A percentile compares a stretch with the other conserved stretches of the same genome.
These are phyloP conservation scores for Maudiozyma pseudohumilis DNA, from an alignment of 805 yeast genomes.

Conservation along the genomic window DNA sequence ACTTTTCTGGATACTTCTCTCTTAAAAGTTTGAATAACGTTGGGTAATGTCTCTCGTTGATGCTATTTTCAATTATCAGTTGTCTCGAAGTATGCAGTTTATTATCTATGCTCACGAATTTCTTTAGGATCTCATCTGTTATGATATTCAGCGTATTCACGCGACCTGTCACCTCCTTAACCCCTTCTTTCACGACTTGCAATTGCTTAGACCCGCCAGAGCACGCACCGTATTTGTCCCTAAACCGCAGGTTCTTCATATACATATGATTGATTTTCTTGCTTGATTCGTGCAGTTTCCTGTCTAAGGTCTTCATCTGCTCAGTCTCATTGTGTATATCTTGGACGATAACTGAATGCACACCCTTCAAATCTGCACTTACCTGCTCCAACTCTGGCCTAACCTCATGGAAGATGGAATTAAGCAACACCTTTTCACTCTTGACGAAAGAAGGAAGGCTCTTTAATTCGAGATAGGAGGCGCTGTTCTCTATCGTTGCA, in stretches of 20 bases:
- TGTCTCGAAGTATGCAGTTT: conserved; percentile 31
- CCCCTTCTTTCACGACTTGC: conserved; percentile 5
- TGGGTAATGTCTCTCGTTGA: conserved; percentile 38
- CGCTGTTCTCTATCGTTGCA: conserved; percentile 1
- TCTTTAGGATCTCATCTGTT: conserved; percentile 10
- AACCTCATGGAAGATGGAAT: conserved; percentile 18
- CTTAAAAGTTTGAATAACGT: conserved; percentile 27
- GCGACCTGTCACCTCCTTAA: conserved; percentile 6
- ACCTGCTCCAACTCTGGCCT: conserved; percentile 17
- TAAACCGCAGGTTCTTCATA: conserved; percentile 7
- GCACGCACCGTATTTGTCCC: conserved; percentile 9
- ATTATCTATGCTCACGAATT: conserved; percentile 29
- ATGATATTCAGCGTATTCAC: conserved; percentile 9
- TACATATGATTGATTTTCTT: conserved; percentile 17
- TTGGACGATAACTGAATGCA: conserved; percentile 17
- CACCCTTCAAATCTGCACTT: conserved; percentile 11
- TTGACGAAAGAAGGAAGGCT: conserved; percentile 10
- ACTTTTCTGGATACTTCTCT: conserved; percentile 7
- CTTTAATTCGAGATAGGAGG: conserved; percentile 13
- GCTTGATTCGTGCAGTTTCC: conserved; percentile 15
- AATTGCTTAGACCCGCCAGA: conserved; percentile 7
- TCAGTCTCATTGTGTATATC: conserved; percentile 26
- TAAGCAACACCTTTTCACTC: conserved; percentile 11
- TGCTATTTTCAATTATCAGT: conserved; percentile 28
- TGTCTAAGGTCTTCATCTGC: conserved; percentile 21